Conservation (phyloP, 2,329 filamentous ascomycete species). For the Helotiales sp. region DNA sequence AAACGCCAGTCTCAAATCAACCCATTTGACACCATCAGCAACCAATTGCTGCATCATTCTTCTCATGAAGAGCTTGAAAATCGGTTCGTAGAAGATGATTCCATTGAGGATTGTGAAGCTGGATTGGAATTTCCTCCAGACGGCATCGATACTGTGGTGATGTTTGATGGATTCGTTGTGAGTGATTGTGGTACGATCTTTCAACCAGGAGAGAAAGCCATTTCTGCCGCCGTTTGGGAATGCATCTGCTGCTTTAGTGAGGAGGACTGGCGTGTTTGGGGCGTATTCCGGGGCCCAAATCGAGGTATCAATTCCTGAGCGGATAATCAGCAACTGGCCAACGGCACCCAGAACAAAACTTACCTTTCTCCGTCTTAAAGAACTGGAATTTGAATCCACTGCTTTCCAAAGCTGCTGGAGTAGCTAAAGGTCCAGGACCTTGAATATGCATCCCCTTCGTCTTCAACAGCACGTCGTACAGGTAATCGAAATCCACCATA, state of each 20-base stretch:
- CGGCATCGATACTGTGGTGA: constrained; percentile 80
- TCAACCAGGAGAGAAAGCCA: constrained; percentile 81
- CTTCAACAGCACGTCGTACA: constrained; percentile 73
- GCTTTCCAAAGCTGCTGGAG: constrained; percentile 56
- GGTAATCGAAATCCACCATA: constrained; percentile 85
- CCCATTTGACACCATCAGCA: constrained; percentile 84
- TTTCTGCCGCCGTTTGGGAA: constrained; percentile 74
- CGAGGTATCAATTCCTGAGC: constrained; percentile 47
- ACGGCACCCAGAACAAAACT: neutral
- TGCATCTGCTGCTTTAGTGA: constrained; percentile 67
- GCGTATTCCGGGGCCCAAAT: constrained; percentile 73
- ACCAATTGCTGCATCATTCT: constrained; percentile 72
- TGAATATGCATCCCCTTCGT: constrained; percentile 76
- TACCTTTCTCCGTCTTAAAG: constrained; percentile 49
- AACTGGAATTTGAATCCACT: constrained; percentile 67
- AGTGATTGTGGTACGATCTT: constrained; percentile 72
- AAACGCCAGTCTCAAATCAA: constrained; percentile 81
- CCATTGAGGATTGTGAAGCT: constrained; percentile 76
- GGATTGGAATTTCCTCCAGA: constrained; percentile 81
- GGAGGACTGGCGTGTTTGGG: constrained; percentile 43
- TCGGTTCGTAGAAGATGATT: constrained; percentile 87
- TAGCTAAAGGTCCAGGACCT: constrained; percentile 60
- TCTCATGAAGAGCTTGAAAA: constrained; percentile 77
- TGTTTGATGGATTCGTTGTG: constrained; percentile 76
- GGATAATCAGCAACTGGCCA: constrained; percentile 11